Conservation (phyloP, 257 asterid species). For the Lantana camara region DNA sequence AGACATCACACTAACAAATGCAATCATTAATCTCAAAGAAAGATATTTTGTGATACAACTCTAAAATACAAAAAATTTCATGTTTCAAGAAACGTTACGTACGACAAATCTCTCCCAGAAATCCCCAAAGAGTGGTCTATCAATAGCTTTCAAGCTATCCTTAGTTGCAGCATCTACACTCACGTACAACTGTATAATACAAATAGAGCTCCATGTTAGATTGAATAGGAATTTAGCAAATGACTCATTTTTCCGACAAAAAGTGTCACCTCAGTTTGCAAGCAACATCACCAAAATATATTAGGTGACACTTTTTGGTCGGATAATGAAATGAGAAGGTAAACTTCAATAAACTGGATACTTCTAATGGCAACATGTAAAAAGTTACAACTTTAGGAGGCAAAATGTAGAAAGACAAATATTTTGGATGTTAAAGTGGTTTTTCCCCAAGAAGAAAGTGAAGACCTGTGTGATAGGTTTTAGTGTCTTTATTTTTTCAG, state of each 20-base stretch:
- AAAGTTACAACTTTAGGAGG: no score
- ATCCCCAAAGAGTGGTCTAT: slow-evolving; percentile 94
- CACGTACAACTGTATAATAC: slow-evolving; percentile 77
- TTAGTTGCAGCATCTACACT: slow-evolving; percentile 98
- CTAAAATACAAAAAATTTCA: slow-evolving; percentile 5
- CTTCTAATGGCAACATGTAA: no score
- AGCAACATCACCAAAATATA: no score
- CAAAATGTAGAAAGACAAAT: no score
- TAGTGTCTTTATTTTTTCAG: slow-evolving; percentile 74
- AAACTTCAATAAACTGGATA: no score
- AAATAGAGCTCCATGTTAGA: not conserved
- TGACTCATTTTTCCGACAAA: no score
- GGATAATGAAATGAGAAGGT: no score
- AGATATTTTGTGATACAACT: slow-evolving; percentile 15
- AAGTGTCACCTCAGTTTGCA: no score
- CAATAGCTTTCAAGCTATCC: slow-evolving; percentile 98
- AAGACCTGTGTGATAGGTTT: slow-evolving; percentile 88
- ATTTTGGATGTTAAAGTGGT: no score
- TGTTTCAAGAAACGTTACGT: slow-evolving; percentile 36
- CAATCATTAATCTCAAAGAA: not conserved
- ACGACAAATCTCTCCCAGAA: slow-evolving; percentile 98
- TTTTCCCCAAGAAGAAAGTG: not conserved
- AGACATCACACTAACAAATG: no score
- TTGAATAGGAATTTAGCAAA: no score
- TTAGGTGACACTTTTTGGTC: no score